Evolutionary conservation across 2,329 filamentous ascomycete species (phyloP), one percentile per base, ranked within the genome.

Genomic region (Phaeosphaeria sp.): DNA sequence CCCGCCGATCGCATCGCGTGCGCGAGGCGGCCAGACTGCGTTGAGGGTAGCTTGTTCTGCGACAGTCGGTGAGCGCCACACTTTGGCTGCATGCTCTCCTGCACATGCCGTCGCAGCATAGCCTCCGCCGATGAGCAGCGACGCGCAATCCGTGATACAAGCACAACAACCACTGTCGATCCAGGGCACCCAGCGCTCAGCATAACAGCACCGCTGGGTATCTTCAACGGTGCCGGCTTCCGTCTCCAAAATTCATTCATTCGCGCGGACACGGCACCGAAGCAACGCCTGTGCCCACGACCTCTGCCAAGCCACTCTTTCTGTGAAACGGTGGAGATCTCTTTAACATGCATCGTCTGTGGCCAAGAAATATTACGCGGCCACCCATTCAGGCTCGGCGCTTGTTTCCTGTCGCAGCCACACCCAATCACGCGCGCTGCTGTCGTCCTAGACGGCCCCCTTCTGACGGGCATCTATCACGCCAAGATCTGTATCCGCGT

Each of bases 401-500:
- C 60, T 56, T 62, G 55, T 64, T 65, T 57, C 65, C 65, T 60
- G 44, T 63, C 64, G 40, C 49, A 59, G 59, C 48, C 53, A 56
- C 51, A 61, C 52, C 68, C 65, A 68, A 65, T 65, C 51, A 64
- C 46, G 60, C 57, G 57, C 55, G 49, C 51, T 59, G 57, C 55
- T 59, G 6, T 49, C 48, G 43, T 56, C 51, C 60, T 58, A 54
- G 53, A 63, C 65, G 57, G 55, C 55, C 60, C 49, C 56, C 63
- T 64, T 67, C 63, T 65, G 64, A 67, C 59, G 21, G 40, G 42
- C 56, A 61, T 55, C 53, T 69, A 66, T 64, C 66, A 59, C 63
- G 71, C 70, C 71, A 73, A 72, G 71, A 42, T 6, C 47, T 48
- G 47, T 57, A 65, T 62, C 69, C 72, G 70, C 64, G 53, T 69